These are phyloP conservation scores for Yamadazyma takamatsuzukensis DNA, from an alignment of 805 yeast species.

Conservation along the genomic window DNA sequence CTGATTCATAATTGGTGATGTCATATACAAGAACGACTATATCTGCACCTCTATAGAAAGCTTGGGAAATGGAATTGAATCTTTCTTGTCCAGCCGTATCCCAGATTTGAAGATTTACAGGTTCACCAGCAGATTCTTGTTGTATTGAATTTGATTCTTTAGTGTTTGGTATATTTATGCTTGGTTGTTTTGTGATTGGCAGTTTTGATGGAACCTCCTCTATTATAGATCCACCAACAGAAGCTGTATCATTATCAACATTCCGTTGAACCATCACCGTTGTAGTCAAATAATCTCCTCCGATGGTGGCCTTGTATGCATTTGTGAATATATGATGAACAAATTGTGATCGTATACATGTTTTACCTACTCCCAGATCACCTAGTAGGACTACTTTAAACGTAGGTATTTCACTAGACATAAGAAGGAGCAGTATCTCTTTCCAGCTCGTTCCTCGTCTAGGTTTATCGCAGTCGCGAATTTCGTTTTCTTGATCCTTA, in stretches of 20 bases:
- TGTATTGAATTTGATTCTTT: neutral
- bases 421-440: too few species aligned
- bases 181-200: conserved; percentile 11
- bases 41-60: conserved; percentile 59
- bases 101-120: conserved; percentile 53
- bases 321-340: conserved; percentile 52
- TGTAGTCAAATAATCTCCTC: conserved; percentile 54
- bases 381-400: conserved; percentile 55
- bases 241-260: neutral
- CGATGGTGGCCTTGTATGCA: conserved; percentile 57
- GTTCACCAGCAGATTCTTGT: neutral
- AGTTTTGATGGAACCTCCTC: neutral
- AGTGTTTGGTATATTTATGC: neutral
- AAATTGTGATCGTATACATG: conserved; percentile 53
- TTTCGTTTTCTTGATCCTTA: too few species aligned
- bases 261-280: conserved; percentile 15
- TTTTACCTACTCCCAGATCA: conserved; percentile 59
- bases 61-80: conserved; percentile 47
- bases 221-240: neutral
- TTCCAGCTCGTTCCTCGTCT: too few species aligned
- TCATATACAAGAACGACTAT: conserved; percentile 54
- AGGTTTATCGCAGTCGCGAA: too few species aligned
- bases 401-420: too few species aligned
- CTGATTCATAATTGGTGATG: conserved; percentile 48
- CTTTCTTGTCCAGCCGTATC: conserved; percentile 49